Base-by-base conservation (phyloP, 208 protist genomes). In the Trypanosoma platydactyli region DNA sequence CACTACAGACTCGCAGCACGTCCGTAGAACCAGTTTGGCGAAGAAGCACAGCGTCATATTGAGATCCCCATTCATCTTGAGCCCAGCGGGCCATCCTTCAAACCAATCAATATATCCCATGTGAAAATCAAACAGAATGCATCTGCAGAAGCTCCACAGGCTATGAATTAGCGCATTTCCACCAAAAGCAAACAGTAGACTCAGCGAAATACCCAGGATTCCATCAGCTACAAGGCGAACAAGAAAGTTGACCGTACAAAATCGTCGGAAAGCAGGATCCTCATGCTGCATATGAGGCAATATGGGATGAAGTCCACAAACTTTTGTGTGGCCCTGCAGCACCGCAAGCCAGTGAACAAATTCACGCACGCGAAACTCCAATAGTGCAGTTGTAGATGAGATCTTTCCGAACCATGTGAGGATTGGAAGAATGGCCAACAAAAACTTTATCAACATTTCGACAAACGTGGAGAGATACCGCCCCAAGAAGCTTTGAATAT, bases 41-140 rank as follows among this genome's bases (percentile, higher is more conserved):
- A 94, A 80, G 66, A 86, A 88, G 65, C 89, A 94, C 38, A 97
- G 73, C 9, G 87, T 86, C 68, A 83, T 83, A 69, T 92, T 93
- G 9, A 98, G 69, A 54, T 97, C 89, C 60, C 91, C 87, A 78
- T 98, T 98, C 49, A 96, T 77, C 79, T 98, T 98, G n/a, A 98
- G 77, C 6, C 95, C 95, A 9, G 89, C 91, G 2, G 95, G 95
- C 86, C 90, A 97, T 41, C 92, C 89, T 54, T 93, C 88, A 64
- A 97, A 91, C 95, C 95, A 98, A 57, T 93, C 72, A 68, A 97
- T 84, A 73, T 92, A 93, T n/a, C 74, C 70, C 51, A 88, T 73
- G 80, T 95, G 90, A 12, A 87, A 29, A 53, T 92, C 86, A 51
- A 83, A 88, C 24, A 95, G 62, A 55, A 81, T 84, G 55, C 79